These are phyloP conservation scores for Lasiosphaeris hirsuta DNA, from an alignment of 495 filamentous ascomycete species.

Conservation along the genomic window DNA sequence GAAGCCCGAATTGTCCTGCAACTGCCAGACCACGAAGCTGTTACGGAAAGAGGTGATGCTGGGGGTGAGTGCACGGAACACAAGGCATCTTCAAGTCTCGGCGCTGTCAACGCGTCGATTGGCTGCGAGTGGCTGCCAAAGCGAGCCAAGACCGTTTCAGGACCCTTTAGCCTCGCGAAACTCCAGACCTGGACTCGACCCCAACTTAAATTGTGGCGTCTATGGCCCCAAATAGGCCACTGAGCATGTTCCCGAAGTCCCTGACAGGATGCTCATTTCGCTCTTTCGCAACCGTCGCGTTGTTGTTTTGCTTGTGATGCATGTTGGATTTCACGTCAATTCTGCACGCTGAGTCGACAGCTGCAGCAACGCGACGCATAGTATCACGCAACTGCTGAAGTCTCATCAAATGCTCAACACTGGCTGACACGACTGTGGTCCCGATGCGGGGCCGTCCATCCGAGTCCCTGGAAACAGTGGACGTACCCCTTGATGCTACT, in stretches of 20 bases:
- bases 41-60: slow-evolving; percentile 8
- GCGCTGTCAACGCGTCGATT: slow-evolving; percentile 24
- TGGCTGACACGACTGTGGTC: too few species aligned
- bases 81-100: slow-evolving; percentile 23
- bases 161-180: slow-evolving; percentile 27
- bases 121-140: slow-evolving; percentile 17
- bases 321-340: too few species aligned
- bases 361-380: background rate
- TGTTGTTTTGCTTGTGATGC: background rate
- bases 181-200: slow-evolving; percentile 1
- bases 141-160: slow-evolving; percentile 30
- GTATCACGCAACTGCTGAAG: too few species aligned
- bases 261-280: background rate
- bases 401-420: too few species aligned
- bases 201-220: background rate
- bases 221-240: background rate
- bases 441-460: background rate
- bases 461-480: background rate
- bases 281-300: background rate
- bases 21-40: slow-evolving; percentile 8
- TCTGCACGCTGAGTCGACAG: background rate
- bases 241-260: background rate
- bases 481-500: background rate
- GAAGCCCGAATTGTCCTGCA: slow-evolving; percentile 8
- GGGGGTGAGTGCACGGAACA: slow-evolving; percentile 9